Conservation (phyloP, 306 rosid species). For the Abrus pulchellus region DNA sequence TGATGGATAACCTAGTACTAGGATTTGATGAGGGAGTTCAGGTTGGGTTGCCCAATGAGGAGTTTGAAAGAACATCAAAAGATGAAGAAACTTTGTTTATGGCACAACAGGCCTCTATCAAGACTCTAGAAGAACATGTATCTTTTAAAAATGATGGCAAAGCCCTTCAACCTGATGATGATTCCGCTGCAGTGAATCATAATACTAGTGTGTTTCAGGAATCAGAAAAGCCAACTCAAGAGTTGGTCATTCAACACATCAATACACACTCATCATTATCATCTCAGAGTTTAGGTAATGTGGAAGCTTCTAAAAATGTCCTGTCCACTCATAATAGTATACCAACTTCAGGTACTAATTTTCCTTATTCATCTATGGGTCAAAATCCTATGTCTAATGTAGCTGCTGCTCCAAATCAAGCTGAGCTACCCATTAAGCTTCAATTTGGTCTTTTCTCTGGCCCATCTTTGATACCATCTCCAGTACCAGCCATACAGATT, state of each 20-base stretch:
- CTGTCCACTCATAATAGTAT: constrained; percentile 58
- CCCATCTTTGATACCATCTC: constrained; percentile 96
- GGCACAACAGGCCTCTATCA: constrained; percentile 54
- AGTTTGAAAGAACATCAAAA: constrained; percentile 69
- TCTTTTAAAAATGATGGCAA: constrained; percentile 63
- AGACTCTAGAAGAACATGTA: constrained; percentile 56
- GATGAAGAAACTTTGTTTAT: constrained; percentile 60
- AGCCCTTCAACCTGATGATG: constrained; percentile 59
- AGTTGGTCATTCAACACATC: constrained; percentile 60
- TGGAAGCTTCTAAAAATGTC: constrained; percentile 58
- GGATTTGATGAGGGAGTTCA: constrained; percentile 95
- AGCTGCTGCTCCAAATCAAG: constrained; percentile 67
- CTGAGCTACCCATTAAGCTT: constrained; percentile 84
- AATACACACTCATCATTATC: constrained; percentile 50
- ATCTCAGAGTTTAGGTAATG: constrained; percentile 59
- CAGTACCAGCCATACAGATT: constrained; percentile 93
- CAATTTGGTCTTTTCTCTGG: constrained; percentile 98
- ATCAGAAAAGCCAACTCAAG: constrained; percentile 64
- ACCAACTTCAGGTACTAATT: constrained; percentile 57
- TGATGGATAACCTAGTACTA: constrained; percentile 83
- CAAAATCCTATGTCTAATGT: constrained; percentile 57
- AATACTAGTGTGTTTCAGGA: constrained; percentile 67
- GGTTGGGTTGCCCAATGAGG: constrained; percentile 92
- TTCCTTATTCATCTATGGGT: constrained; percentile 61
- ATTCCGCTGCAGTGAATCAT: constrained; percentile 56